Percentiles rank a stretch among this genome's conserved stretches.
Conservation (phyloP, 139 green algal genomes). For the Diplosphaera chodatii region DNA sequence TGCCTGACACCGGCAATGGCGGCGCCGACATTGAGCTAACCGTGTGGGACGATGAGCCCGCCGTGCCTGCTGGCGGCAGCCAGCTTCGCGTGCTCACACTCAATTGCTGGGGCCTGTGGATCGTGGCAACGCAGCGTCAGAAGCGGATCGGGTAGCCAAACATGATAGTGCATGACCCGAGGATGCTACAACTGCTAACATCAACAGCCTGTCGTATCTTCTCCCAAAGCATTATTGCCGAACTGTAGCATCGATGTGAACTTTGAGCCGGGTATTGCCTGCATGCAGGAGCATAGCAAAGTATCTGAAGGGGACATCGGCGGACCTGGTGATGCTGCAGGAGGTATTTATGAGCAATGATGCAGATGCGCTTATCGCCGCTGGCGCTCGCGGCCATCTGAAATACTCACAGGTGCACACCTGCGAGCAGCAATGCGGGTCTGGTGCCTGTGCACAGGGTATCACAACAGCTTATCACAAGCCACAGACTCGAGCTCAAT, state of each 20-base stretch:
- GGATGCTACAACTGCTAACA: too few relatives aligned
- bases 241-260: too few relatives aligned
- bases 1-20: background rate
- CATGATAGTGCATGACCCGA: too few relatives aligned
- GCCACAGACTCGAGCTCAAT: too few relatives aligned
- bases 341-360: constrained; percentile 12
- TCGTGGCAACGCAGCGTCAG: constrained; percentile 30
- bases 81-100: constrained; percentile 30
- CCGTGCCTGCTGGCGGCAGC: background rate
- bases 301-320: background rate
- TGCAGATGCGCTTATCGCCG: background rate
- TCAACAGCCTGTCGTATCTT: too few relatives aligned
- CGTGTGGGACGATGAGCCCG: background rate
- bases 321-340: constrained; percentile 14
- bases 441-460: too few relatives aligned
- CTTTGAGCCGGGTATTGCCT: background rate
- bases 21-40: background rate
- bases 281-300: background rate
- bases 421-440: too few relatives aligned
- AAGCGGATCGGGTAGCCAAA: constrained; percentile 26
- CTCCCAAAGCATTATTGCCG: too few relatives aligned
- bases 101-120: constrained; percentile 48
- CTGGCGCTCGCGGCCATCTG: background rate
- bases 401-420: background rate
- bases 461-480: too few relatives aligned